phyloP scores from a whole-genome alignment of 2,329 filamentous ascomycete genomes.

The Botrytis paeoniae region DNA sequence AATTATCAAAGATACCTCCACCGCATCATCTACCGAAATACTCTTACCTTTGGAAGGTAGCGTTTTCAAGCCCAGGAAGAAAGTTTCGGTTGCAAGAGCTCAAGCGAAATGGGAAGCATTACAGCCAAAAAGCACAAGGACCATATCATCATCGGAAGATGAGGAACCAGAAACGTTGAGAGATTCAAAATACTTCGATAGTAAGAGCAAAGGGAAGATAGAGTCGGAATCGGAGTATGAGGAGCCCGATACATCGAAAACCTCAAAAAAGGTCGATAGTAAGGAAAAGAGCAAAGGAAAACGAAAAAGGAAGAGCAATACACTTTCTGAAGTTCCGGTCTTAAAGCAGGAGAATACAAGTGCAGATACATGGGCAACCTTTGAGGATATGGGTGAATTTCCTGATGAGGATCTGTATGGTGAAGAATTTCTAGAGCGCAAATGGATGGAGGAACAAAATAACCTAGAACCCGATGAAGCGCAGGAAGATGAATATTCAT shows the following conservation, averaged over 20 bases:
- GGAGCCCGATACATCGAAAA: slow-evolving; percentile 5
- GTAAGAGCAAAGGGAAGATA: slow-evolving; percentile 24
- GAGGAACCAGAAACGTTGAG: background rate
- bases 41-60: slow-evolving; percentile 8
- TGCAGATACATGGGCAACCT: slow-evolving; percentile 50
- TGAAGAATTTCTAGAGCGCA: slow-evolving; percentile 63
- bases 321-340: slow-evolving; percentile 36
- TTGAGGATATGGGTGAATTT: slow-evolving; percentile 61
- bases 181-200: slow-evolving; percentile 18
- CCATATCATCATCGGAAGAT: background rate
- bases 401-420: slow-evolving; percentile 46
- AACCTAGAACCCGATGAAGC: slow-evolving; percentile 56
- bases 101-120: slow-evolving; percentile 36
- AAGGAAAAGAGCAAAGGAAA: slow-evolving; percentile 8
- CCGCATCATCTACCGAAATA: slow-evolving; percentile 20
- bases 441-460: slow-evolving; percentile 74
- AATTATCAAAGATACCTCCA: slow-evolving; percentile 26
- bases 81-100: slow-evolving; percentile 29
- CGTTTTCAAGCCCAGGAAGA: slow-evolving; percentile 23
- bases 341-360: slow-evolving; percentile 50
- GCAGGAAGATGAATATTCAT: slow-evolving; percentile 33
- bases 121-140: slow-evolving; percentile 26
- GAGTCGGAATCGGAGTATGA: slow-evolving; percentile 12
- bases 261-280: background rate
- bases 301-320: background rate